Conservation (phyloP, 2,329 filamentous ascomycete genomes). For the Cephalotrichum gorgonifer region DNA sequence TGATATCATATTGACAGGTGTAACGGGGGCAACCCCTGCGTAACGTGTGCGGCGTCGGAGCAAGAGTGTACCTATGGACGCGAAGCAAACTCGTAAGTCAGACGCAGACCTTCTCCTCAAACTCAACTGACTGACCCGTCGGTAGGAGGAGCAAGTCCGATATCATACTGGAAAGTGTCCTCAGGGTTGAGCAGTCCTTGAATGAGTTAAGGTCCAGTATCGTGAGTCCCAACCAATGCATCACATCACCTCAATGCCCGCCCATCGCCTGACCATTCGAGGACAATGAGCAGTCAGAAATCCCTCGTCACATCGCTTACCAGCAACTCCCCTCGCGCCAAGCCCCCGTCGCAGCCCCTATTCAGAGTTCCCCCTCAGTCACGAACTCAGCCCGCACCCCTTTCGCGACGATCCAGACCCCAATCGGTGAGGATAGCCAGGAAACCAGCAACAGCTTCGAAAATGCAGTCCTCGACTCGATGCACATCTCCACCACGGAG, state of each 20-base stretch:
- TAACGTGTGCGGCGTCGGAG: constrained; percentile 22
- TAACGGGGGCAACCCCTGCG: constrained; percentile 35
- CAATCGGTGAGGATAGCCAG: constrained; percentile 12
- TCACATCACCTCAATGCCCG: too few species aligned
- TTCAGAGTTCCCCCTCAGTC: not conserved
- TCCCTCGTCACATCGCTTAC: too few species aligned
- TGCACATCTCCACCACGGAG: constrained; percentile 40
- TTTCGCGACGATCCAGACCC: constrained; percentile 11
- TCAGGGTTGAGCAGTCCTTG: constrained; percentile 34
- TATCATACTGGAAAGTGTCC: constrained; percentile 37
- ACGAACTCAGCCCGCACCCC: not conserved
- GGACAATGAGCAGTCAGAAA: too few species aligned
- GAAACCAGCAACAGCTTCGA: constrained; percentile 20
- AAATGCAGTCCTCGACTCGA: constrained; percentile 37
- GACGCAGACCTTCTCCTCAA: not conserved
- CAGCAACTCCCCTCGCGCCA: not conserved
- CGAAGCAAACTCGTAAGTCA: constrained; percentile 31
- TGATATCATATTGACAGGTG: constrained; percentile 22
- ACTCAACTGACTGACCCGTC: not conserved
- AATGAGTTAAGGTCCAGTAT: constrained; percentile 31
- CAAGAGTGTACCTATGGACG: constrained; percentile 30
- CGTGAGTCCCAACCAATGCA: constrained; percentile 15
- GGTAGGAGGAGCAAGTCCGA: constrained; percentile 37
- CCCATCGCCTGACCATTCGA: too few species aligned
- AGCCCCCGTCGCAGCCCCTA: not conserved